Percentiles rank a stretch among this genome's conserved stretches.
These are phyloP conservation scores for Chlorella sp. DNA, from an alignment of 139 green algal species.

Conservation along the genomic window DNA sequence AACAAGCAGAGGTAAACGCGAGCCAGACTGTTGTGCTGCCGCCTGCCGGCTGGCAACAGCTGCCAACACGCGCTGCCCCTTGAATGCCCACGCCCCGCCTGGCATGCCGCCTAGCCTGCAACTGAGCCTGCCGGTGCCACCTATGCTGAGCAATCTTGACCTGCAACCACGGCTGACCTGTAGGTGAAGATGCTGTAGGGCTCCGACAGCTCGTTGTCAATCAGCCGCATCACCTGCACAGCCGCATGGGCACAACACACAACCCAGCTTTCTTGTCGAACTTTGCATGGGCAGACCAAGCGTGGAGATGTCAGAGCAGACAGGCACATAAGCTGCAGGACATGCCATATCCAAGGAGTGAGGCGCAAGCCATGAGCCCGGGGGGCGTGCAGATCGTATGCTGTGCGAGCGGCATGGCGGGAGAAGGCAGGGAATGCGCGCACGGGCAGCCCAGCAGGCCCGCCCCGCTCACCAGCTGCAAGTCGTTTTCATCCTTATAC, in stretches of 20 bases:
- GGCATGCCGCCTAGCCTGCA: no score
- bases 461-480: slow-evolving; percentile 56
- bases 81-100: no score
- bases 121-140: no score
- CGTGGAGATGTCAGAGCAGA: no score
- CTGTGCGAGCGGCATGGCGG: not conserved
- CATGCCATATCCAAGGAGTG: not conserved
- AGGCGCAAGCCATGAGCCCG: not conserved
- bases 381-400: not conserved
- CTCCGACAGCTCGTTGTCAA: slow-evolving; percentile 96
- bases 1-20: not conserved
- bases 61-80: no score
- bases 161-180: slow-evolving; percentile 56
- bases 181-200: slow-evolving; percentile 99
- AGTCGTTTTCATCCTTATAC: slow-evolving; percentile 88
- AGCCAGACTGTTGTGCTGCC: no score
- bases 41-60: no score
- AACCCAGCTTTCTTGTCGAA: not conserved
- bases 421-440: not conserved
- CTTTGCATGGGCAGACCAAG: not conserved
- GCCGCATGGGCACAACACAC: not conserved
- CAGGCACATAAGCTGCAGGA: not conserved
- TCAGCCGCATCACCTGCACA: slow-evolving; percentile 84
- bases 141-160: no score
- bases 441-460: not conserved